These are phyloP conservation scores for Cercospora sesami DNA, from an alignment of 2,329 filamentous ascomycete genomes.

Conservation along the genomic window DNA sequence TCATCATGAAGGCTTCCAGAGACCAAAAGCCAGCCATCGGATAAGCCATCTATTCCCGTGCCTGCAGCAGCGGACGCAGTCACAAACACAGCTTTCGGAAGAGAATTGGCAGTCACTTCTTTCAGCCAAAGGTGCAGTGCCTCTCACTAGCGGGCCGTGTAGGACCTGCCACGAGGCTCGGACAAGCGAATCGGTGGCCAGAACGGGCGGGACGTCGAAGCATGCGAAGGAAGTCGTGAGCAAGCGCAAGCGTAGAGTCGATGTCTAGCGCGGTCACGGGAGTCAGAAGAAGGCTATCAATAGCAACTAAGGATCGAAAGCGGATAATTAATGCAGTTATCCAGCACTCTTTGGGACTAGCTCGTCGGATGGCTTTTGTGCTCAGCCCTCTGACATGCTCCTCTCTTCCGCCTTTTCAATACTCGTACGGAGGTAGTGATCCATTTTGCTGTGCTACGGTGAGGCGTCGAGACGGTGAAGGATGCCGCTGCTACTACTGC, in stretches of 20 bases:
- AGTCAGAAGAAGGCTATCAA: constrained; percentile 6
- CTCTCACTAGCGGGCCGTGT: constrained; percentile 13
- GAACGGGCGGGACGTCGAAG: neutral
- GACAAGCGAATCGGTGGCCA: constrained; percentile 1
- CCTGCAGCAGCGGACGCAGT: constrained; percentile 25
- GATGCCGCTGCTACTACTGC: constrained; percentile 19
- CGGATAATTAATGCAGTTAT: constrained; percentile 4
- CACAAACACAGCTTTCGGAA: constrained; percentile 15
- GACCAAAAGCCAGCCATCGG: neutral
- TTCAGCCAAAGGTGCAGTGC: constrained; percentile 20
- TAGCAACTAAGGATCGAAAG: constrained; percentile 10
- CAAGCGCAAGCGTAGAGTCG: neutral
- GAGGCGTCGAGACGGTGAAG: constrained; percentile 18
- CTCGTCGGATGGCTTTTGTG: neutral
- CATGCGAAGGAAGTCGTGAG: constrained; percentile 5
- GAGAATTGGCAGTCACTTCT: constrained; percentile 9
- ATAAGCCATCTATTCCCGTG: constrained; percentile 22
- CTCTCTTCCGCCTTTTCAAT: constrained; percentile 1
- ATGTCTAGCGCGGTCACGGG: constrained; percentile 4
- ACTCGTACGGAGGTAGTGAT: too few species aligned
- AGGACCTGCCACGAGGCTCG: constrained; percentile 8
- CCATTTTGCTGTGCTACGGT: neutral
- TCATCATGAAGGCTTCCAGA: constrained; percentile 2
- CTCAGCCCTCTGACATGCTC: constrained; percentile 6
- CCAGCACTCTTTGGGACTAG: neutral